These are phyloP conservation scores for Dissophora globulifera DNA, from an alignment of 192 early-diverging fungal genomes.

Conservation along the genomic window DNA sequence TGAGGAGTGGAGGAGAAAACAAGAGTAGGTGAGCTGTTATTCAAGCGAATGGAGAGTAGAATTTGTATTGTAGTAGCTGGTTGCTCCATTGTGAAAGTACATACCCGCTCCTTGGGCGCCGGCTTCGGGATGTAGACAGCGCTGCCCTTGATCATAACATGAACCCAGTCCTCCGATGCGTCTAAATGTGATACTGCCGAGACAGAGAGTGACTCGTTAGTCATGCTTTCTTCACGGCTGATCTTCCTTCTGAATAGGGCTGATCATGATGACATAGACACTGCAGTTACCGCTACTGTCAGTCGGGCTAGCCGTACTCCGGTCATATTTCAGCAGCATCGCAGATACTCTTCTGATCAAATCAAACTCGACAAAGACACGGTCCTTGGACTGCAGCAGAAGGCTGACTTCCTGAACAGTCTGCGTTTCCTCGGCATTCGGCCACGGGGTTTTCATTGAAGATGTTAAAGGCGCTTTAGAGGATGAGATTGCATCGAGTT, in stretches of 20 bases:
- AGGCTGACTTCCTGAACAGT: conserved; percentile 9
- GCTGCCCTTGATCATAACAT: conserved; percentile 39
- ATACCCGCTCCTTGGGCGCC: conserved; percentile 39
- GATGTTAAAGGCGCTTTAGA: too few relatives aligned
- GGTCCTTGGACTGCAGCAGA: background rate
- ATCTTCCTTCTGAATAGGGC: too few relatives aligned
- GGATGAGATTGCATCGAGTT: background rate
- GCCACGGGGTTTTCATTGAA: too few relatives aligned
- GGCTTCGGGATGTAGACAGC: conserved; percentile 35
- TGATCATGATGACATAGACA: too few relatives aligned
- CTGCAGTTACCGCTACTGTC: too few relatives aligned
- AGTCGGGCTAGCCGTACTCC: background rate
- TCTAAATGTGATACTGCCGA: too few relatives aligned
- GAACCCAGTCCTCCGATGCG: conserved; percentile 31
- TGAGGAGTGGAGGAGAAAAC: background rate
- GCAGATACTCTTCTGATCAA: conserved; percentile 31
- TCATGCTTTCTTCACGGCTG: too few relatives aligned
- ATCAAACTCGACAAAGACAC: conserved; percentile 20
- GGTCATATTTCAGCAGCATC: conserved; percentile 16
- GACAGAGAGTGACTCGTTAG: too few relatives aligned
- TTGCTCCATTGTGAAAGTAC: background rate
- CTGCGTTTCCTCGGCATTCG: conserved; percentile 2
- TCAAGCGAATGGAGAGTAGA: too few relatives aligned
- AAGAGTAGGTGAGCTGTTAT: background rate
- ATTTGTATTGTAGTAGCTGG: too few relatives aligned